A percentile compares a stretch with the other conserved stretches of the same genome.
These are phyloP conservation scores for Fagopyrum tataricum DNA, from an alignment of 148 eudicot genomes.

Conservation along the genomic window DNA sequence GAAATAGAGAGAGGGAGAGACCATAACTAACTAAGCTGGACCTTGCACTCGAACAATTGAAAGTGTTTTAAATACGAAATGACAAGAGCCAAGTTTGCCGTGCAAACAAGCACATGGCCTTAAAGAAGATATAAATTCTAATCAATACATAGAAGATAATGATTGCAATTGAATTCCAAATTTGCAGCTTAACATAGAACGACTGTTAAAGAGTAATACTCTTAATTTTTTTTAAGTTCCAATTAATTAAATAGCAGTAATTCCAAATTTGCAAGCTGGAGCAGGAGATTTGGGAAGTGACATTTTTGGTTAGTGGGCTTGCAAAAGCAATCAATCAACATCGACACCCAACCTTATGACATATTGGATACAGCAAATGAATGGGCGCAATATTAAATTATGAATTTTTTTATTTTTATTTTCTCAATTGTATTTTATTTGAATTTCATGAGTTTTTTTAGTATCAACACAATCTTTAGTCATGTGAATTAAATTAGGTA, in stretches of 20 bases:
- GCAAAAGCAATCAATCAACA: conserved; percentile 5
- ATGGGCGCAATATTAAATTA: neutral
- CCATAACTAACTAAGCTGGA: neutral
- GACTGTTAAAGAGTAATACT: no score
- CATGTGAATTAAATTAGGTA: neutral
- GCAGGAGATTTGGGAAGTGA: neutral
- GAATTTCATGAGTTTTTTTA: neutral
- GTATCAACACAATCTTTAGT: neutral
- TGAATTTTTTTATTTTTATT: neutral
- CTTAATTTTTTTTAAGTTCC: no score
- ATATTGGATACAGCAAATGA: conserved; percentile 4
- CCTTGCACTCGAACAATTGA: neutral
- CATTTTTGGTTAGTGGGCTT: neutral
- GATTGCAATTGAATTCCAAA: neutral
- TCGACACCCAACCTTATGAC: conserved; percentile 6
- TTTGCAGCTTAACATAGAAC: no score
- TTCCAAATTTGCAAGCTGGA: conserved; percentile 7
- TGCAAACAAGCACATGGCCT: neutral
- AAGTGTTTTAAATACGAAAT: no score
- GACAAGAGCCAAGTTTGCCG: no score
- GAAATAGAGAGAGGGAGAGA: no score
- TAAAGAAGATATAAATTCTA: neutral
- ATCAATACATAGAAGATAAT: neutral
- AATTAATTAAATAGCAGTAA: no score
- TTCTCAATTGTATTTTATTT: neutral